Percentiles rank a stretch among this genome's conserved stretches.
Conservation (phyloP, 805 yeast species). For the Candida broadrunensis region DNA sequence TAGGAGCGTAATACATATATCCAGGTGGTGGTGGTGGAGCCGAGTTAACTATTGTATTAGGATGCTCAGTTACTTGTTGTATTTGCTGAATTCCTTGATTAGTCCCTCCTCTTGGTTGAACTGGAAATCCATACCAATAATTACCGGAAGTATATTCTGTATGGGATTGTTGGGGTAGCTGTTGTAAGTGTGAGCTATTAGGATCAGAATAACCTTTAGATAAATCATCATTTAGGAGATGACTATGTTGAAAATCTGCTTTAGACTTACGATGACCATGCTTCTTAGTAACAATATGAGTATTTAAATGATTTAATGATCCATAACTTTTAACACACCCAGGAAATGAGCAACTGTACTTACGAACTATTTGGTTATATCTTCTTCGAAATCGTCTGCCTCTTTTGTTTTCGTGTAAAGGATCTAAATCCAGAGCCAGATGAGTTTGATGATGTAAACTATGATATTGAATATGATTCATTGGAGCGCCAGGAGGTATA, state of each 20-base stretch:
- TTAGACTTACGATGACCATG: constrained; percentile 43
- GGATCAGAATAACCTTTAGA: neutral
- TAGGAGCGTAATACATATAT: constrained; percentile 2
- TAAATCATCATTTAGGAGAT: neutral
- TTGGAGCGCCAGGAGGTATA: neutral
- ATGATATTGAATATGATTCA: neutral
- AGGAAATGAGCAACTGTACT: constrained; percentile 32
- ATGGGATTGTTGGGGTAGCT: neutral
- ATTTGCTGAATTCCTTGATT: neutral
- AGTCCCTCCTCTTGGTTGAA: constrained; percentile 1
- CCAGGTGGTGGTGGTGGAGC: constrained; percentile 1
- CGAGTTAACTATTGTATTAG: neutral
- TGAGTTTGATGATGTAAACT: constrained; percentile 2
- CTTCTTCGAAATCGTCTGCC: constrained; percentile 34
- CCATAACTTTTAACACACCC: constrained; percentile 44
- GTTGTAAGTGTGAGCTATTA: neutral
- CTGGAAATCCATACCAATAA: constrained; percentile 9
- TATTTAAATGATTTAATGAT: constrained; percentile 39
- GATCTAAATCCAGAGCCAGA: constrained; percentile 8
- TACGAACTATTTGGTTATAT: constrained; percentile 33
- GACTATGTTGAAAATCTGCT: constrained; percentile 32
- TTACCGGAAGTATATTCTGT: constrained; percentile 6
- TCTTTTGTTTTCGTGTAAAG: constrained; percentile 18
- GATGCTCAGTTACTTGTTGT: neutral
- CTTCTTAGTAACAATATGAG: constrained; percentile 43